Base-by-base conservation (phyloP, 2,329 filamentous ascomycete species). In the Helotiales sp. region DNA sequence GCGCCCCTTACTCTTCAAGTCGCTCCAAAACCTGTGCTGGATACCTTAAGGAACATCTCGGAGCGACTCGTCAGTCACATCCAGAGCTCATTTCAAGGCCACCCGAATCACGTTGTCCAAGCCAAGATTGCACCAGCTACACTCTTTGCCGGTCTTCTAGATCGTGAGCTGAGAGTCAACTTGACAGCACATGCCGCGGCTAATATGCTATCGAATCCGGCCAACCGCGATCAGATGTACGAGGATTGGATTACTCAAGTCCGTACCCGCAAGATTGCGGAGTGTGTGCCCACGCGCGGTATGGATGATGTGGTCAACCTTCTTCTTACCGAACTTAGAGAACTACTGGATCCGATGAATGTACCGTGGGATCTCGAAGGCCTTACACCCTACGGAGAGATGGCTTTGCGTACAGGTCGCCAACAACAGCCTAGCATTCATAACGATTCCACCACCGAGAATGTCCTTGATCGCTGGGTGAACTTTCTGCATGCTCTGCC, bases 191-290 rank as follows among this genome's bases (percentile, higher is more conserved):
- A 98, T 70, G 93, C 95, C 1, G 92, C 93, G 1, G 93, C 93
- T 22, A 96, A 95, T 62, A 92, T 96, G 83, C 81, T 99, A 12
- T 91, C 91, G 7, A 91, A 93, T 68, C 87, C 91, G 17, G 89
- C 91, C 46, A 96, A 96, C 71, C 86, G 95, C 54, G 91, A 95
- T 64, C 89, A 95, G 69, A 98, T 99, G 95, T 97, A 95, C 78
- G 79, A 88, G 51, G 95, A 99, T 70, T 96, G 93, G 87, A 86
- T 91, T 38, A 85, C 79, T 2, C 82, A 83, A 75, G 83, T 88
- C 29, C 78, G 82, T 25, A 76, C 83, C 9, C 80, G 84, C 47
- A 87, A 87, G 69, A 75, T 87, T 57, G 83, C 84, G 1, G 84
- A 88, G 66, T 83, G 80, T 58, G 78, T 88, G 5, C 85, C 85